Evolutionary conservation across 805 yeast genomes (phyloP).

Genomic region (Wickerhamomyces tratensis): DNA sequence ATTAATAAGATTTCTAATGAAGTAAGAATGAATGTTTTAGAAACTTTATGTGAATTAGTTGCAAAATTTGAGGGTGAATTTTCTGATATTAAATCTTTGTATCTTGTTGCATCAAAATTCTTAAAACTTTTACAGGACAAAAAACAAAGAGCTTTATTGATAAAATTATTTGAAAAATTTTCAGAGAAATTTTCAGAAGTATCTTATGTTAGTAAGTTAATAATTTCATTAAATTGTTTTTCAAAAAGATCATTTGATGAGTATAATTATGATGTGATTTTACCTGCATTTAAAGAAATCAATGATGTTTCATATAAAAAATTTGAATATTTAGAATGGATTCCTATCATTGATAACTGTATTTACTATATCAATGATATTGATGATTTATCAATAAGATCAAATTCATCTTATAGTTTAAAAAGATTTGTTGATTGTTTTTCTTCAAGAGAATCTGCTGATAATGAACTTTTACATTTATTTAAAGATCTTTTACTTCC

Average conservation of each 20-base stretch:
- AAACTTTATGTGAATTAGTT: slow-evolving; percentile 46
- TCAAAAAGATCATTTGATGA: slow-evolving; percentile 54
- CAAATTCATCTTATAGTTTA: slow-evolving; percentile 61
- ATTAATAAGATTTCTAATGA: slow-evolving; percentile 36
- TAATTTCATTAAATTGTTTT: slow-evolving; percentile 62
- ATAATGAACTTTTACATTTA: slow-evolving; percentile 24
- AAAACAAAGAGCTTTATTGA: slow-evolving; percentile 51
- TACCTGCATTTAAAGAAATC: slow-evolving; percentile 55
- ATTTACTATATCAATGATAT: slow-evolving; percentile 68
- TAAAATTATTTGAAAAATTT: slow-evolving; percentile 48
- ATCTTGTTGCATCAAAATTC: slow-evolving; percentile 42
- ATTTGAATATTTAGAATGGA: slow-evolving; percentile 57
- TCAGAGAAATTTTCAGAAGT: slow-evolving; percentile 40
- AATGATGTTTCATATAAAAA: slow-evolving; percentile 42
- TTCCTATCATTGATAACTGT: slow-evolving; percentile 61
- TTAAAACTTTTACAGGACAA: slow-evolving; percentile 50
- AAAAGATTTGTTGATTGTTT: slow-evolving; percentile 51
- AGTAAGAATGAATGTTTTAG: slow-evolving; percentile 48
- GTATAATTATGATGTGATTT: slow-evolving; percentile 69
- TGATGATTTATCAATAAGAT: slow-evolving; percentile 71
- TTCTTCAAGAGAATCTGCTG: slow-evolving; percentile 13
- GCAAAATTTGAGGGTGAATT: slow-evolving; percentile 42
- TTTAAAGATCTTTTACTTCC: slow-evolving; percentile 55
- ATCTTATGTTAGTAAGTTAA: slow-evolving; percentile 36
- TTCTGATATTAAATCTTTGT: slow-evolving; percentile 38